Base-by-base conservation (phyloP, 148 eudicot genomes). In the Diospyros kaki region DNA sequence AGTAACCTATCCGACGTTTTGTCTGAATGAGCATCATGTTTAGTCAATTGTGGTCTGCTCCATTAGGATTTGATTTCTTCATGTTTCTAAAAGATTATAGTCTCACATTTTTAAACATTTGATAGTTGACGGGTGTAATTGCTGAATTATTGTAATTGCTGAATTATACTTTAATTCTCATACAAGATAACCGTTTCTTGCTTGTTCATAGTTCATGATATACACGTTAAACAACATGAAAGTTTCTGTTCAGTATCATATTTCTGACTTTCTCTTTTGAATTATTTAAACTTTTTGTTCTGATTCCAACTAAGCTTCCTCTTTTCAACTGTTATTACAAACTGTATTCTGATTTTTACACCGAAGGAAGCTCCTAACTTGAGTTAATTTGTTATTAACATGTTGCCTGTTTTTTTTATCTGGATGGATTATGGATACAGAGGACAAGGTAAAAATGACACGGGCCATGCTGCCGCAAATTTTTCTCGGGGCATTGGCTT, bases 401-500 rank as follows among this genome's bases (percentile, higher is more conserved):
- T 71, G 54, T 52, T 48, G 42, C 5, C n/a, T 64, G 4, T n/a
- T 71, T 39, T 15, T 68, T 52, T 11, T 3, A 39, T 77, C 53
- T 42, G 17, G 44, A 11, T 46, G 50, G 58, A 18, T 1, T 28
- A 11, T 46, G 50, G 58, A 18, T 1, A 66, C 81, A 83, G 84
- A 54, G 75, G 4, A 66, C 81, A 83, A 84, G 52, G 75, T 67
- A 2, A 61, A 56, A 65, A 89, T 90, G 93, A 77, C 77, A 68
- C 72, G 44, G 6, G 79, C 73, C 73, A 53, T 54, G 48, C 62
- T 78, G 62, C 65, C 83, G 61, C 66, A 52, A 48, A 55, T 83
- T 58, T 74, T 82, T 17, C 28, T 87, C 28, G 94, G 87, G 79
- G 40, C 87, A 63, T 74, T 88, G 71, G 85, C 87, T 70, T 82